Conservation (phyloP, 1,139 yeast species). For the Debaryomycetaceae sp. region DNA sequence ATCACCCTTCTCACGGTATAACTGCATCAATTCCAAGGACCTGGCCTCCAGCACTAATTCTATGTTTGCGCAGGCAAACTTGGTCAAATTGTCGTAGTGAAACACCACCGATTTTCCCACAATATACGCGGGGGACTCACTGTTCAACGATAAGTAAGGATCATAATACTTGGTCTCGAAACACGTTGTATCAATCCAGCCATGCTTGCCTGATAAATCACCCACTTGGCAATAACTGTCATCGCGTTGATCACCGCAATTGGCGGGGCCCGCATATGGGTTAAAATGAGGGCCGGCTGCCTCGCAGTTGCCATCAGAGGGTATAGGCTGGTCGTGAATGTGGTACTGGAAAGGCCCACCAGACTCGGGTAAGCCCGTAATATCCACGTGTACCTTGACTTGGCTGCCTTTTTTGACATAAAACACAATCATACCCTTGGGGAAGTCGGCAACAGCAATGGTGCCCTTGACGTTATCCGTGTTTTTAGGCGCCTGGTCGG, state of each 20-base stretch:
- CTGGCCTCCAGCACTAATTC: conserved; percentile 25
- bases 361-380: conserved; percentile 50
- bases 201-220: conserved; percentile 63
- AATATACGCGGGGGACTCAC: conserved; percentile 42
- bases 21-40: conserved; percentile 22
- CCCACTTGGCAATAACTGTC: conserved; percentile 58
- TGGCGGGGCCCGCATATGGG: conserved; percentile 45
- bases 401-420: conserved; percentile 41
- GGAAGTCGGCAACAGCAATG: conserved; percentile 56
- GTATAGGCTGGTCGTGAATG: conserved; percentile 48
- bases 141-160: conserved; percentile 49
- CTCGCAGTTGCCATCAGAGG: conserved; percentile 41
- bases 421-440: conserved; percentile 51
- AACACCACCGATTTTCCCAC: conserved; percentile 51
- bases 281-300: conserved; percentile 49
- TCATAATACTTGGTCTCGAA: conserved; percentile 50
- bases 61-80: conserved; percentile 58
- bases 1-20: conserved; percentile 18
- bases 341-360: conserved; percentile 62
- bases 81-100: conserved; percentile 45
- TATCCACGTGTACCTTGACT: conserved; percentile 56
- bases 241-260: conserved; percentile 40
- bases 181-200: conserved; percentile 52
- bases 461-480: conserved; percentile 41
- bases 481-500: conserved; percentile 35